Percentiles rank a stretch among this genome's conserved stretches.
These are phyloP conservation scores for Trichosporon sp. DNA, from an alignment of 1,284 basidiomycete genomes.

Conservation along the genomic window DNA sequence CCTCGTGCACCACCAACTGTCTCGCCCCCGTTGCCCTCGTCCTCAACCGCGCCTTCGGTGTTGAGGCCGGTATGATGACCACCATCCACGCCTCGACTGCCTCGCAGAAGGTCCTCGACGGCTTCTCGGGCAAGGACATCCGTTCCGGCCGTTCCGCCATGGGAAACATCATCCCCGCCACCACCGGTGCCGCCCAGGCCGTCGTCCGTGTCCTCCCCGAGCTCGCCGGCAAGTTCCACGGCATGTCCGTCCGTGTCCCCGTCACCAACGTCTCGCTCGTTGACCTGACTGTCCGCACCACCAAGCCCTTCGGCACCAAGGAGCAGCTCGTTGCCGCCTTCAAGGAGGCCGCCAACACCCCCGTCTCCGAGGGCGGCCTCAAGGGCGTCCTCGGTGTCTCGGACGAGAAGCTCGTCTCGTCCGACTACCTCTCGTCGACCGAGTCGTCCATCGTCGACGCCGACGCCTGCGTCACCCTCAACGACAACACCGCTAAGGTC, in stretches of 20 bases:
- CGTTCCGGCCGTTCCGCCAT: slow-evolving; percentile 52
- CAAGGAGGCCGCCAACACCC: slow-evolving; percentile 43
- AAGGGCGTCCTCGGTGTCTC: slow-evolving; percentile 51
- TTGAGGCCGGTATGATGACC: slow-evolving; percentile 58
- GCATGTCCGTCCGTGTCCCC: slow-evolving; percentile 57
- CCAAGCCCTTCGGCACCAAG: slow-evolving; percentile 46
- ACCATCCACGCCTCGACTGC: slow-evolving; percentile 58
- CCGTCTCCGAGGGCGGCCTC: slow-evolving; percentile 34
- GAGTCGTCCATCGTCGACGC: slow-evolving; percentile 53
- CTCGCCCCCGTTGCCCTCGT: slow-evolving; percentile 55
- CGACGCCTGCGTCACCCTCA: slow-evolving; percentile 52
- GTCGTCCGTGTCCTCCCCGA: slow-evolving; percentile 57
- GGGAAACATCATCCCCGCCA: slow-evolving; percentile 57
- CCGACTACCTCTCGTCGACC: slow-evolving; percentile 53
- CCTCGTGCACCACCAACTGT: slow-evolving; percentile 40
- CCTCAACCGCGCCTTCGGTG: slow-evolving; percentile 53
- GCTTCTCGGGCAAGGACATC: slow-evolving; percentile 56
- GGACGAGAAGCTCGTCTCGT: slow-evolving; percentile 57
- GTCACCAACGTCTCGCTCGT: slow-evolving; percentile 58
- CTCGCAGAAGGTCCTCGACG: slow-evolving; percentile 56
- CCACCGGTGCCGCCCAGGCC: slow-evolving; percentile 56
- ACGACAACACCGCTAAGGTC: slow-evolving; percentile 53
- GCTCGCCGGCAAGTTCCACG: slow-evolving; percentile 57
- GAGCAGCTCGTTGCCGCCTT: slow-evolving; percentile 54
- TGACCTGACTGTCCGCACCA: slow-evolving; percentile 56